Conservation (phyloP, 257 asterid genomes). For the Dorcoceras hygrometricum region DNA sequence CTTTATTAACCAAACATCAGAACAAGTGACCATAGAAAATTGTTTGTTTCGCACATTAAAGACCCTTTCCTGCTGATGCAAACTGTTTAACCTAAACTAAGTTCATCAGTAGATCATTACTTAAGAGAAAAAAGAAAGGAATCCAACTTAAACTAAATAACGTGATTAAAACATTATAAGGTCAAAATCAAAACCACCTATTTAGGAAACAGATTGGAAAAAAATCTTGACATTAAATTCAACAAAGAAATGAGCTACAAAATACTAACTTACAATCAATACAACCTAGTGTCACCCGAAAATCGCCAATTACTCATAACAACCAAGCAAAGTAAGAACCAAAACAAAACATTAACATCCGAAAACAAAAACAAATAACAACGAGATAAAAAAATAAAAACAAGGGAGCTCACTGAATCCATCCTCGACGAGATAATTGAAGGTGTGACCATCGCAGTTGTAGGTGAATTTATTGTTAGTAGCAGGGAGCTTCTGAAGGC, state of each 20-base stretch:
- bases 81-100: constrained; percentile 3
- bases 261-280: background rate
- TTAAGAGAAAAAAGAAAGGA: background rate
- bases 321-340: constrained; percentile 11
- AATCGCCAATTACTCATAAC: background rate
- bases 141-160: constrained; percentile 3
- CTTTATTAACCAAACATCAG: background rate
- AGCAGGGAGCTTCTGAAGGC: constrained; percentile 52
- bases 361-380: constrained; percentile 6
- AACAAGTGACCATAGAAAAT: background rate
- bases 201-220: background rate
- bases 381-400: constrained; percentile 17
- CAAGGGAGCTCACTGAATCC: constrained; percentile 40
- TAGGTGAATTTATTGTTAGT: constrained; percentile 46
- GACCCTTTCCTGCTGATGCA: background rate
- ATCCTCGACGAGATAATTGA: constrained; percentile 47
- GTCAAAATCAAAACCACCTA: background rate
- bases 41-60: background rate
- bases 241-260: constrained; percentile 18
- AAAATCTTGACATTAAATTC: constrained; percentile 1
- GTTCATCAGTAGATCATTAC: background rate
- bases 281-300: background rate
- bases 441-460: constrained; percentile 52
- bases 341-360: constrained; percentile 8
- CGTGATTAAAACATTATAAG: constrained; percentile 8